Evolutionary conservation across 2,329 filamentous ascomycete genomes (phyloP), one percentile per base, ranked within the genome.

Genomic region (Diplocarpon mali): DNA sequence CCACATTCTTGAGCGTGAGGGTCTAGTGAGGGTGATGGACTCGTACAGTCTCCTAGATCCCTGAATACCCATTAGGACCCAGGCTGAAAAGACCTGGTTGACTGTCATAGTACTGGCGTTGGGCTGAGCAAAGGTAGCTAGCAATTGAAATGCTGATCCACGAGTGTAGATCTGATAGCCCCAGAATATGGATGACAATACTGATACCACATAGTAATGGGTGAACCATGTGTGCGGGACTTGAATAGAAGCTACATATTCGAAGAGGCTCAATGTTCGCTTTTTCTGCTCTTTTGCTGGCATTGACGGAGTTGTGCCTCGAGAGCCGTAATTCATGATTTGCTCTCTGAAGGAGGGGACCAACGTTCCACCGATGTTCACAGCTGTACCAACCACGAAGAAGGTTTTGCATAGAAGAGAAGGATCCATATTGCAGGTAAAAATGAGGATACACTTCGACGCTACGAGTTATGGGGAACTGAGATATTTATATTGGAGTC

Each of bases 211-310:
- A 62, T 98, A 96, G 66, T 95, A 96, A 56, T 92, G 84, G 35
- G 72, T 74, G 64, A 96, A 96, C 80, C 85, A 96, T 50, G 75
- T 75, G 65, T 96, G 92, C 16, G 90, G 88, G 30, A 95, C 82
- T 68, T 59, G 51, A 32, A 58, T 42, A 10, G 50, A 55, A 16
- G 48, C 51, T 39, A 59, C 15, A n/a, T 40, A 48, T 32, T 53
- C 39, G 14, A 59, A 34, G 4, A 54, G 10, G 12, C 13, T 45
- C 9, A 14, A 34, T 20, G 46, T 20, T 7, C 36, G 42, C 15
- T 17, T 45, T 30, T 34, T 28, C 15, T 20, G 30, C 17, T 35
- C 16, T 40, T 31, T 15, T 30, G 47, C 5, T 20, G 34, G 6
- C 13, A 34, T 9, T 35, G 49, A 34, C 44, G 44, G 36, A 15